Evolutionary conservation across 768 basidiomycete genomes (phyloP).

Genomic region (Glaciozyma martinii): DNA sequence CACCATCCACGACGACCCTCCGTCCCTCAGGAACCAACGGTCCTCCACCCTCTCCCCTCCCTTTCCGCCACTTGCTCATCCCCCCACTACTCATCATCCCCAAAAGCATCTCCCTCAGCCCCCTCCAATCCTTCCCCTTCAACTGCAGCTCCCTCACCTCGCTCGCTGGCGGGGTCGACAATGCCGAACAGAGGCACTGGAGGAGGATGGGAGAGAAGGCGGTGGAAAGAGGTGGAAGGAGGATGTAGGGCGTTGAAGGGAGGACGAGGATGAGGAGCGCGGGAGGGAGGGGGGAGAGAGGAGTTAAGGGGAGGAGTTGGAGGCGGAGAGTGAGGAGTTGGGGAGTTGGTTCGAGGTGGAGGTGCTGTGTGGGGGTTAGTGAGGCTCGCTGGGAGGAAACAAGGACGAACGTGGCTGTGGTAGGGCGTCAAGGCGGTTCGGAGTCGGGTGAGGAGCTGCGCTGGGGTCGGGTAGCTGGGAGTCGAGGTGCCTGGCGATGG

Average conservation of each 20-base stretch:
- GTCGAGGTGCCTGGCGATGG: not conserved
- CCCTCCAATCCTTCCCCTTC: conserved; percentile 1
- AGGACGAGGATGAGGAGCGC: conserved; percentile 8
- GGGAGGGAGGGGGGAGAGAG: not conserved
- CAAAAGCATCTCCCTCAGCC: not conserved
- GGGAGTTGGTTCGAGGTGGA: not conserved
- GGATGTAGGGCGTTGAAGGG: conserved; percentile 13
- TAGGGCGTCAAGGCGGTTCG: not conserved
- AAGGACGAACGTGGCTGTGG: not conserved
- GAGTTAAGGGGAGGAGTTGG: conserved; percentile 4
- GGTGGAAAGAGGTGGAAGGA: conserved; percentile 15
- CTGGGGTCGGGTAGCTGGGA: not conserved
- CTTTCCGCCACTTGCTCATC: not conserved
- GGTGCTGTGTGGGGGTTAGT: not conserved
- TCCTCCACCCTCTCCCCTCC: conserved; percentile 9
- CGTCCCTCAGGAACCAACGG: conserved; percentile 31
- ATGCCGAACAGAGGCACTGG: not conserved
- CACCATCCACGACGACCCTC: conserved; percentile 36
- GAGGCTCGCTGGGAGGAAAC: accelerated
- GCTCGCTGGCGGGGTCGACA: not conserved
- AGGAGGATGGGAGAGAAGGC: not conserved
- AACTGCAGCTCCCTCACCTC: not conserved
- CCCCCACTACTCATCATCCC: conserved; percentile 35
- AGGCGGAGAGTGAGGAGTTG: conserved; percentile 6
- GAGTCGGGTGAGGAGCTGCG: not conserved